Evolutionary conservation across 176 grass and related monocot genomes (phyloP), one percentile per base, ranked within the genome.

Genomic region (Olyra latifolia): DNA sequence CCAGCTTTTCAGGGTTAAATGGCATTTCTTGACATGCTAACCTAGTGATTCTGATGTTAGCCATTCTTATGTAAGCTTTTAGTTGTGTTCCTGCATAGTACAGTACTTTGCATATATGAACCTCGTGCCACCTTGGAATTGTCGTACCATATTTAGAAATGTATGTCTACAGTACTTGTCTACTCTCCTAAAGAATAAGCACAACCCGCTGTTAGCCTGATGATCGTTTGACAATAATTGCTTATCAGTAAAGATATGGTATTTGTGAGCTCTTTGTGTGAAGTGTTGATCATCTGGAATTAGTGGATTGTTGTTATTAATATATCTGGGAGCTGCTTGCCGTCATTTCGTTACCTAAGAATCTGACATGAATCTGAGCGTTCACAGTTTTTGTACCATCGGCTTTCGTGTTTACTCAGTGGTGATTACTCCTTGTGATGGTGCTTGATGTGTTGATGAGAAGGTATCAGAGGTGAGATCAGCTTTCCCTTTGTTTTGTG

Each of bases 1-100:
- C 96, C 41, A 91, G 84, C 76, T 80, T 88, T 88, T 89, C 96
- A 65, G 89, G 79, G 58, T 76, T 99, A 82, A 91, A 91, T 81
- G 82, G 22, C 67, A 80, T 89, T 76, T 24, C 59, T 69, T 95
- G 86, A 91, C 66, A 71, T 72, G 45, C 46, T 90, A 71, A 84
- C 43, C 61, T 43, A 20, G 29, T 44, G 56, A 62, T 79, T 39
- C 81, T 58, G 40, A 24, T 35, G 30, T 62, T 22, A 75, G 3
- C 27, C 57, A 72, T 85, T 74, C 60, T 68, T 73, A 13, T 91
- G 80, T 90, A 75, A 65, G 48, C 6, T 71, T 80, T 41, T 88
- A 52, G 32, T 61, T 69, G 24, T 44, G 6, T 35, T 80, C 42
- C 10, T 84, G 80, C 58, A 59, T 77, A 86, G 84, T 46, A 60